Evolutionary conservation across 1,284 basidiomycete genomes (phyloP), one percentile per base, ranked within the genome.

Genomic region (Rhodotorula sp.): DNA sequence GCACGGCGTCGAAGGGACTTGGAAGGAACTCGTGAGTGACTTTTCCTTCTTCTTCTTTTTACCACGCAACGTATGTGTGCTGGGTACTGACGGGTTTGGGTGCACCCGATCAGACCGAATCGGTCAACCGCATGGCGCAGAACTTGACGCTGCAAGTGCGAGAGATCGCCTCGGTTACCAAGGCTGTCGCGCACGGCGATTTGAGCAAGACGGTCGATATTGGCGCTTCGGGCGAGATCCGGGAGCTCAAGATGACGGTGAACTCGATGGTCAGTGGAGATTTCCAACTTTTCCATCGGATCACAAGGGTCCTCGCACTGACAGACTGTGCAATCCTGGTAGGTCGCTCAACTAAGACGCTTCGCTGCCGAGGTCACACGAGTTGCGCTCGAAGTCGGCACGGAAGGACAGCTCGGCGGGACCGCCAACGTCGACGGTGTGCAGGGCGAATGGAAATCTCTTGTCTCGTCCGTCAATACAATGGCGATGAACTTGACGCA

Each of bases 161-260:
- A 64, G 76, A 80, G 76, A 98, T 99, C 79, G 93, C 95, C 42
- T 88, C 88, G 79, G 93, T 95, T 79, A 99, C 95, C n/a, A 98
- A 94, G 80, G 92, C 93, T 56, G 95, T 99, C 74, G 95, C 96
- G 2, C 85, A 89, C 71, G 96, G 96, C 66, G 93, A 98, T 79
- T 83, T 98, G 62, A 87, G 85, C 75, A 91, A 93, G 81, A 89
- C 89, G 56, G 93, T 98, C 81, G 89, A 93, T 73, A 94, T 97
- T 73, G 94, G 97, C 78, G 95, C 95, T 33, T 91, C 95, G 80
- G 95, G 95, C 70, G 95, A 98, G 83, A 97, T 99, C 86, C 84
- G 96, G 14, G 94, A 97, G 76, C 83, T 98, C 80, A 98, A 86
- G 79, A 81, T 82, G 72, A 99, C 94, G 49, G 94, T 99, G 80